Percentiles rank a stretch among this genome's conserved stretches.
These are phyloP conservation scores for Sphagnum contortum DNA, from an alignment of 225 moss, liverwort and hornwort genomes.

Conservation along the genomic window DNA sequence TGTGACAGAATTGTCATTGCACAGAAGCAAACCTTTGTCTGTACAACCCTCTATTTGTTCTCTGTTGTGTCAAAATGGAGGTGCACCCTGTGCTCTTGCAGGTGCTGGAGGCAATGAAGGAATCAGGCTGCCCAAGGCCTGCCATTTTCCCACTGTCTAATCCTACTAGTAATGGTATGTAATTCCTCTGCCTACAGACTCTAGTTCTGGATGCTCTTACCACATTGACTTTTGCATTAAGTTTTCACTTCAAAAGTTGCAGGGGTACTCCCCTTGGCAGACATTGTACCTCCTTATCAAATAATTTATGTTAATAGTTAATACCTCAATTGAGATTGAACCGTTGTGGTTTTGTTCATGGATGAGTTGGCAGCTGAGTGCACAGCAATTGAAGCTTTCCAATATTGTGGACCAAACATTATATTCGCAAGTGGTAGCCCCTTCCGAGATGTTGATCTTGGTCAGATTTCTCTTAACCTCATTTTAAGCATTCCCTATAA, in stretches of 20 bases:
- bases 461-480: constrained; percentile 17
- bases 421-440: constrained; percentile 96
- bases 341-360: too few relatives aligned
- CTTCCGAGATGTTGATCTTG: constrained; percentile 89
- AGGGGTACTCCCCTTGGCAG: too few relatives aligned
- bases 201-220: background rate
- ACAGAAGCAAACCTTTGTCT: background rate
- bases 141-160: constrained; percentile 93
- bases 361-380: constrained; percentile 64
- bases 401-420: constrained; percentile 70
- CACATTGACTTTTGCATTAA: too few relatives aligned
- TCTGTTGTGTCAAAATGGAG: too few relatives aligned
- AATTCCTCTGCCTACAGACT: background rate
- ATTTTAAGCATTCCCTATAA: background rate
- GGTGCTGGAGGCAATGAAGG: constrained; percentile 91
- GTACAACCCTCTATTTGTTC: background rate
- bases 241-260: too few relatives aligned
- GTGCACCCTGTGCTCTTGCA: constrained; percentile 4
- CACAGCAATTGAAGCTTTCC: constrained; percentile 90
- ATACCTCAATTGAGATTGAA: too few relatives aligned
- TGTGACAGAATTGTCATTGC: background rate
- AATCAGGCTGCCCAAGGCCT: constrained; percentile 64
- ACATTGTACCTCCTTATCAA: too few relatives aligned
- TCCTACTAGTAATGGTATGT: constrained; percentile 74
- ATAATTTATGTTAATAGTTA: too few relatives aligned